Base-by-base conservation (phyloP, 2,329 filamentous ascomycete species). In the Ophiosphaerella korrae region DNA sequence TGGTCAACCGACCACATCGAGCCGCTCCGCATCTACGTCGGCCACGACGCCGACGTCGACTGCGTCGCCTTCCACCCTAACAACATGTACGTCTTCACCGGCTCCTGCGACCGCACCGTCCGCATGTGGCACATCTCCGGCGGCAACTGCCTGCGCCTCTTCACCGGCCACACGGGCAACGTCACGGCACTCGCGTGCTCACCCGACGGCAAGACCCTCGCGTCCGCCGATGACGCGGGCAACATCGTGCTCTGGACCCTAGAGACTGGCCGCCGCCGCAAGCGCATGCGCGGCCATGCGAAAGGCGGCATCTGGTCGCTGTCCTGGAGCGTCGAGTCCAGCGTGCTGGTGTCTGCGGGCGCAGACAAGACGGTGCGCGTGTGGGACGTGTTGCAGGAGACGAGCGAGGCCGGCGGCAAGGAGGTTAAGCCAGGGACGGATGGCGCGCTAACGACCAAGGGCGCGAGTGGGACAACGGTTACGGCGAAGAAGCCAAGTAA, bases 111-210 rank as follows among this genome's bases (percentile, higher is more conserved):
- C 74, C 93, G 93, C 73, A 94, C 92, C 0, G 90, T 97, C 31
- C 88, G 94, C 26, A 97, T 99, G 93, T 99, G 94, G 94, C 88
- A 92, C 8, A 84, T 97, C n/a, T 83, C 86, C 9, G 93, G 88
- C 7, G 94, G 94, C 24, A 87, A 88, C 55, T 91, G 92, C 32
- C 90, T 97, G 5, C 88, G 94, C 23, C 85, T 97, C 66, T 96
- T 97, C 70, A 92, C 90, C 0, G 94, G 94, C 1, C 94, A 99
- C 69, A 88, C 86, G 0, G 91, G 94, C 42, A 90, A 91, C 66
- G 87, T 97, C 68, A 95, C 88, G 12, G 84, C 91, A 0, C 78
- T 97, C 23, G 85, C 93, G 57, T 96, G 92, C 66, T 88, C 90
- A 18, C 91, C 90, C 1, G 92, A 91, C 64, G 94, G 94, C 58